Evolutionary conservation across 2,329 filamentous ascomycete genomes (phyloP).

Genomic region (Alternaria triticimaculans): DNA sequence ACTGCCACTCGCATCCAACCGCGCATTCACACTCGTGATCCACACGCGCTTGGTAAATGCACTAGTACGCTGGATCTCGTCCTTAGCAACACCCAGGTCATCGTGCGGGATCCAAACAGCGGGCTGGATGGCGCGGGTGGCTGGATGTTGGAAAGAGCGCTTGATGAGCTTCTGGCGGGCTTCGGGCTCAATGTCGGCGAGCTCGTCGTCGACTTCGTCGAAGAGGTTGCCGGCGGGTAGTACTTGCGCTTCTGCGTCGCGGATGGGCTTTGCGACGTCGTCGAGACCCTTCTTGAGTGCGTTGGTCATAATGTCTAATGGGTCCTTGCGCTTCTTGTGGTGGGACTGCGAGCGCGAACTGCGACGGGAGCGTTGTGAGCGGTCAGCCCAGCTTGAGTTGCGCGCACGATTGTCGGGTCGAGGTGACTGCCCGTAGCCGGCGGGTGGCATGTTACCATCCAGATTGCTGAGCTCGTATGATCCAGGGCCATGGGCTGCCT

Average conservation of each 20-base stretch:
- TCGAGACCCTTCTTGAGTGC: conserved; percentile 37
- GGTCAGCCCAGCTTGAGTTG: conserved; percentile 37
- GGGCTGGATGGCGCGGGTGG: conserved; percentile 81
- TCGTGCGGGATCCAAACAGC: conserved; percentile 95
- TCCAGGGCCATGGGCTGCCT: conserved; percentile 19
- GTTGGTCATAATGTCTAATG: conserved; percentile 36
- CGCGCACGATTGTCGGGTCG: conserved; percentile 29
- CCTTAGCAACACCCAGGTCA: conserved; percentile 86
- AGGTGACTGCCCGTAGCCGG: conserved; percentile 7
- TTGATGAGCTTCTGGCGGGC: conserved; percentile 85
- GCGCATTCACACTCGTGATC: conserved; percentile 93
- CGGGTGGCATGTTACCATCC: conserved; percentile 14
- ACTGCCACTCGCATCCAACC: conserved; percentile 80
- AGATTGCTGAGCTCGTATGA: conserved; percentile 40
- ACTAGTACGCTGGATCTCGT: conserved; percentile 82
- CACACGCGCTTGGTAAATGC: conserved; percentile 78
- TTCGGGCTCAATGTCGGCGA: conserved; percentile 90
- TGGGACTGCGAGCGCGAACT: conserved; percentile 37
- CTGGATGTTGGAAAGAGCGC: conserved; percentile 89
- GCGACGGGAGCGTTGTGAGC: conserved; percentile 36
- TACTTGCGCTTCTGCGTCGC: conserved; percentile 52
- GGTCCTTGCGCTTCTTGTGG: conserved; percentile 31
- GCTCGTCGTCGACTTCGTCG: conserved; percentile 86
- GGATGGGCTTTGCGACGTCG: conserved; percentile 40
- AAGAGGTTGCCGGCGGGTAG: conserved; percentile 81